Evolutionary conservation across 208 protist genomes (phyloP), one percentile per base, ranked within the genome.

Genomic region (Leishmania tropica): DNA sequence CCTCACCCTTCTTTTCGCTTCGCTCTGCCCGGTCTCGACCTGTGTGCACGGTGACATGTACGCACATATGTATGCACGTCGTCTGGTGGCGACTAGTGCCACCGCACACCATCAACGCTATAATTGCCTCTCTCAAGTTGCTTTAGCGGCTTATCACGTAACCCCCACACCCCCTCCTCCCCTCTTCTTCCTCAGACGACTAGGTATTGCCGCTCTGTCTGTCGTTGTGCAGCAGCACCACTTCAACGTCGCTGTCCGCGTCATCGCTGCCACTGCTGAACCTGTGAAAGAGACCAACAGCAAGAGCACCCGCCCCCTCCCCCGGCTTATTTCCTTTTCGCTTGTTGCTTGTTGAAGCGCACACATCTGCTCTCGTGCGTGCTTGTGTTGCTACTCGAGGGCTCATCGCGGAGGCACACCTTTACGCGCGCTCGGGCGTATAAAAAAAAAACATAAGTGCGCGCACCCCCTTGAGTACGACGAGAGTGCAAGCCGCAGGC

Each of bases 31-130:
- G 45, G 54, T 3, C 71, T 11, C 40, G 31, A 21, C 40, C 21
- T 31, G 40, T 51, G 40, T 15, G 40, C 71, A 53, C n/a, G 13
- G 2, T 56, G 8, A 56, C 47, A 10, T 31, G 73, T 40, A 45
- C 42, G 65, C 56, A 78, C 37, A 77, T 35, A 65, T 31, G n/a
- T 45, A 81, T 51, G 31, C 58, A 75, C 76, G 24, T 76, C n/a
- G 4, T 73, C 40, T 28, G 31, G 31, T 17, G 81, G 10, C 42
- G 51, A 24, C 71, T 60, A 65, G 70, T 53, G 60, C 6, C 31
- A 74, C 3, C 37, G 31, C 40, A 40, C 31, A 78, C 24, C 51
- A 71, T 56, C 51, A 68, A 54, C 42, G 3, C 21, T 75, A 28
- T 75, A 54, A 60, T 60, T 60, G n/a, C 24, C 47, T 56, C 19